Base-by-base conservation (phyloP, 2,329 filamentous ascomycete genomes). In the Tympanopsis confertula region DNA sequence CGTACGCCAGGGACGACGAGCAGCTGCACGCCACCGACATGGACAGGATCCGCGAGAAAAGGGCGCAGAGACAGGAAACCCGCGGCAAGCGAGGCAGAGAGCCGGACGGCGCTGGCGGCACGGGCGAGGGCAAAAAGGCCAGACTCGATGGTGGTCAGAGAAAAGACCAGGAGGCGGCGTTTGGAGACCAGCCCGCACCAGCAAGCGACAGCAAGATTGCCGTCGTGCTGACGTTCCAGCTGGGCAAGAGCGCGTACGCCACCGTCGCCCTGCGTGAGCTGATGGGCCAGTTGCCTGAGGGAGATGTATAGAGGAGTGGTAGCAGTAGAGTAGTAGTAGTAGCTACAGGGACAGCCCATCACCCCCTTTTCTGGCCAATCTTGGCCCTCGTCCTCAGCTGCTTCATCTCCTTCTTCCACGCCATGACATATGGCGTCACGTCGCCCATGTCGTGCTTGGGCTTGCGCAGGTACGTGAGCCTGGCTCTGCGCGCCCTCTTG, bases 381-480 rank as follows among this genome's bases (percentile, higher is more conserved):
- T 44, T 46, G 35, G 46, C 49, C 43, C 47, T 49, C 14, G 51
- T 53, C 19, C 54, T 56, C 35, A 62, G 54, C 17, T 62, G 56
- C 47, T 58, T 63, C 44, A 62, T 50, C 33, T 50, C 52, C 47
- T 57, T 54, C 35, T 58, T 55, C 63, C 63, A 87, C 46, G 73
- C 69, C 49, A 69, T 64, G 41, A 94, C 86, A 51, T 89, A 68
- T 47, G 82, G 77, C 57, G 93, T 84, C 45, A 94, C 84, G 50
- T 76, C 86, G 43, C 87, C 84, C 63, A 86, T 76, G 61, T 94
- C 87, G 61, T 94, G 87, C 62, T 80, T 82, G 41, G 84, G 77
- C 67, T 88, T 69, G 55, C 88, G 75, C 82, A 98, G 83, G 61
- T 89, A 96, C 51, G 85, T 94, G 58, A 98, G 68, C 48, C 86